Percentiles rank a stretch among this genome's conserved stretches.
Conservation (phyloP, 768 basidiomycete genomes). For the Lentinula detonsa region DNA sequence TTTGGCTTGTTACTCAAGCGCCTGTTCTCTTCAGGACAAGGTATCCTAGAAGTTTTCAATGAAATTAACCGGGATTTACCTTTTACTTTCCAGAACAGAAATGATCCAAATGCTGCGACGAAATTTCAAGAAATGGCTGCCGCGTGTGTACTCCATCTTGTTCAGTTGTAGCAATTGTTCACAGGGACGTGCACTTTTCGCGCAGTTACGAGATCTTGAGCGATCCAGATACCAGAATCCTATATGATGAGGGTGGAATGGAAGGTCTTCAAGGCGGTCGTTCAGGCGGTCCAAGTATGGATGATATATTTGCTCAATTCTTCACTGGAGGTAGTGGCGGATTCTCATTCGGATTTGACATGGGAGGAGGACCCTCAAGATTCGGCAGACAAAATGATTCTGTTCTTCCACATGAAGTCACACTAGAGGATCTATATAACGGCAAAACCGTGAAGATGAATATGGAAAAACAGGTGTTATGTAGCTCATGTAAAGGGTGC, state of each 20-base stretch:
- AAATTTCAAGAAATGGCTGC: constrained; percentile 88
- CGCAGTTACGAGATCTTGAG: constrained; percentile 77
- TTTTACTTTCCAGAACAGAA: constrained; percentile 59
- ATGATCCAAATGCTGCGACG: constrained; percentile 75
- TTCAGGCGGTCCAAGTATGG: constrained; percentile 32
- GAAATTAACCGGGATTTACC: no score
- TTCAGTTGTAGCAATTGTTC: no score
- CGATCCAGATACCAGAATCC: constrained; percentile 58
- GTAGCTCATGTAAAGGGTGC: constrained; percentile 77
- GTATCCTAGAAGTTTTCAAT: constrained; percentile 22
- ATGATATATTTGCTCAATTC: constrained; percentile 74
- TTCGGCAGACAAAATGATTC: constrained; percentile 65
- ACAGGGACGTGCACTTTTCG: background rate
- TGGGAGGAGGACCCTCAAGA: constrained; percentile 39
- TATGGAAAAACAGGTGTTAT: constrained; percentile 81
- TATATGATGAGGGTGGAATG: constrained; percentile 73
- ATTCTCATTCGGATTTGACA: constrained; percentile 65
- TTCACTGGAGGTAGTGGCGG: constrained; percentile 47
- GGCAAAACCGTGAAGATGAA: constrained; percentile 87
- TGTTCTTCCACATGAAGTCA: constrained; percentile 74
- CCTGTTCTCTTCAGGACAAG: constrained; percentile 53
- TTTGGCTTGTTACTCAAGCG: constrained; percentile 7
- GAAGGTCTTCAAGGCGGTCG: constrained; percentile 51
- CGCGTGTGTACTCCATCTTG: constrained; percentile 49
- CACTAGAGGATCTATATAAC: constrained; percentile 88